Percentiles rank a stretch among this genome's conserved stretches.
Conservation (phyloP, 1,139 yeast species). For the Zygoascus hellenicus region DNA sequence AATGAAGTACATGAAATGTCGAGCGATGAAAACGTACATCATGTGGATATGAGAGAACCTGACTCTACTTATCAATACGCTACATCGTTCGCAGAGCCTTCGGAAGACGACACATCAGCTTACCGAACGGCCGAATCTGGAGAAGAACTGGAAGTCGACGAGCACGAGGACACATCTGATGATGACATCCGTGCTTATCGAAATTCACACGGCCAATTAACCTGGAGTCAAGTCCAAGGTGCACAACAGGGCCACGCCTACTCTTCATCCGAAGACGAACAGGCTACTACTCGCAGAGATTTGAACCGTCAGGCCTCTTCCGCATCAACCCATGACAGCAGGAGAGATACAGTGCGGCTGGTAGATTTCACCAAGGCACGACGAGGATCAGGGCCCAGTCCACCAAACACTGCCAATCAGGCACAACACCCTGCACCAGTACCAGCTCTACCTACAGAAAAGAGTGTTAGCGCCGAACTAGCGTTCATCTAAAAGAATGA, state of each 20-base stretch:
- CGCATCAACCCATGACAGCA: slow-evolving; percentile 6
- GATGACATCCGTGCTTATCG: slow-evolving; percentile 30
- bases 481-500: slow-evolving; percentile 20
- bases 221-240: slow-evolving; percentile 27
- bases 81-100: slow-evolving; percentile 6
- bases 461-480: slow-evolving; percentile 23
- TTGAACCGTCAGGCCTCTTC: slow-evolving; percentile 5
- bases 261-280: slow-evolving; percentile 11
- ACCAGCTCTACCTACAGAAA: slow-evolving; percentile 4
- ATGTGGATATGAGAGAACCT: not conserved
- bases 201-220: slow-evolving; percentile 32
- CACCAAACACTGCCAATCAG: slow-evolving; percentile 1
- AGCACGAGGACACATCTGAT: slow-evolving; percentile 19
- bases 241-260: slow-evolving; percentile 6
- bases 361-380: slow-evolving; percentile 48
- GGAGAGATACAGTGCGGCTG: slow-evolving; percentile 39
- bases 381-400: slow-evolving; percentile 5
- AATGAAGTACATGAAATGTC: not conserved
- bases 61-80: slow-evolving; percentile 3
- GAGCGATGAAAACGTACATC: not conserved
- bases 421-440: slow-evolving; percentile 1
- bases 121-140: slow-evolving; percentile 27
- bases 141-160: slow-evolving; percentile 15
- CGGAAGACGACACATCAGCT: slow-evolving; percentile 9
- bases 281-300: slow-evolving; percentile 12